Evolutionary conservation across 768 basidiomycete species (phyloP), one percentile per base, ranked within the genome.

Genomic region (Scleroderma citrinum): DNA sequence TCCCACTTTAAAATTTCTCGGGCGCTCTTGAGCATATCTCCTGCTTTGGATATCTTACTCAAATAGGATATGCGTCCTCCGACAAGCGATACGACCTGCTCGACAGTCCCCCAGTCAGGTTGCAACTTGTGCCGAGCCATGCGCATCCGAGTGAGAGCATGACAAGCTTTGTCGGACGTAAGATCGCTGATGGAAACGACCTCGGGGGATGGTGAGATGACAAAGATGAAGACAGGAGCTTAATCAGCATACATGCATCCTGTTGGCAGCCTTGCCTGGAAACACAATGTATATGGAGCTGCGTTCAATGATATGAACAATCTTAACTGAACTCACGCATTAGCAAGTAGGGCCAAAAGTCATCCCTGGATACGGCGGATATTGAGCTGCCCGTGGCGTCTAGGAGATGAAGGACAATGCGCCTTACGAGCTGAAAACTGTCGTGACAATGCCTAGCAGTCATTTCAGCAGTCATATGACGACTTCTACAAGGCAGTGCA

Each of bases 21-120:
- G n/a, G 90, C 86, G 68, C 79, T 76, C 35, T 70, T 65, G 1
- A 82, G 49, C 73, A 87, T 80, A 60, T 92, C 76, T 30, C 69
- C 68, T 8, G 50, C 30, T 21, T 34, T 16, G 29, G 54, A 40
- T 44, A 77, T 75, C 65, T 81, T 82, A 53, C 78, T 81, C 31
- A 96, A 67, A 65, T 83, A 87, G n/a, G 85, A 77, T 12, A 92
- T 74, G 36, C 92, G 72, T 0, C 93, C 92, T 4, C 92, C 91
- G 36, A 91, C 75, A 34, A 83, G 64, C 11, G 77, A 69, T 12
- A 89, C 70, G 0, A 78, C 77, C 35, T 40, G 35, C 14, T 76
- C 53, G 14, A 74, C 53, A 30, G 76, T 71, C n/a, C 62, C 65
- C 14, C 66, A 53, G 17, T 53, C 50, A 8, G 63, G 62, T 13